These are phyloP conservation scores for Lipomyces sp. DNA, from an alignment of 805 yeast genomes.

Conservation along the genomic window DNA sequence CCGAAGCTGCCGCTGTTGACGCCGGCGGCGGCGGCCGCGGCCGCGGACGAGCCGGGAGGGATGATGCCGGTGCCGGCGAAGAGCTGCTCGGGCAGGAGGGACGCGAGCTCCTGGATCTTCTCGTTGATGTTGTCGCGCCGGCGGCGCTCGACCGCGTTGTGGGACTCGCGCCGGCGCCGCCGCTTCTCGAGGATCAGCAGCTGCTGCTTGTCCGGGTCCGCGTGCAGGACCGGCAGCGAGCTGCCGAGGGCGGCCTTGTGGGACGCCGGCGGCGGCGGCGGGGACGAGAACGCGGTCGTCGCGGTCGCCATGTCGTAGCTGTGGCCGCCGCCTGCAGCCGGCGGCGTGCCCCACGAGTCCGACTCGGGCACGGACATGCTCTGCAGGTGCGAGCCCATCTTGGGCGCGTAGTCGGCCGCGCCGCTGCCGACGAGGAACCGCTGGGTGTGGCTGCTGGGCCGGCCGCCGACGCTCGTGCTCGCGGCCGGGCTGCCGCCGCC, in stretches of 20 bases:
- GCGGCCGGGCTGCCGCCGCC: slow-evolving; percentile 12
- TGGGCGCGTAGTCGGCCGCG: slow-evolving; percentile 17
- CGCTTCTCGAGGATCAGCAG: slow-evolving; percentile 40
- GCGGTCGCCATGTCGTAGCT: slow-evolving; percentile 13
- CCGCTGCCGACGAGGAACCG: slow-evolving; percentile 32
- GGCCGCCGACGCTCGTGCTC: slow-evolving; percentile 5
- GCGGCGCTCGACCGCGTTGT: slow-evolving; percentile 90
- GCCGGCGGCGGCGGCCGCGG: slow-evolving; percentile 8
- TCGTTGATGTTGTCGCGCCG: slow-evolving; percentile 89
- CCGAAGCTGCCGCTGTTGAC: slow-evolving; percentile 25
- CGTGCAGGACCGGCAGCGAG: neutral
- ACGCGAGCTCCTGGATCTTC: slow-evolving; percentile 77
- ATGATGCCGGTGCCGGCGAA: slow-evolving; percentile 18
- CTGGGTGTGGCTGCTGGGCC: slow-evolving; percentile 29
- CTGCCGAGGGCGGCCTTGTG: no score
- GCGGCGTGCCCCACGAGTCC: slow-evolving; percentile 1
- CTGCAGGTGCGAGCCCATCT: slow-evolving; percentile 24
- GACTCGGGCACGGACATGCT: slow-evolving; percentile 25
- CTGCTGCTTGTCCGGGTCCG: slow-evolving; percentile 21
- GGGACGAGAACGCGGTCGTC: slow-evolving; percentile 11
- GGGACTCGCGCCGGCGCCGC: slow-evolving; percentile 78
- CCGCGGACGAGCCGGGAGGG: neutral
- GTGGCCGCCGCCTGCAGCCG: no score
- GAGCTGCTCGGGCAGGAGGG: slow-evolving; percentile 62
- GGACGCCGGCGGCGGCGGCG: slow-evolving; percentile 5